These are phyloP conservation scores for Emericellopsis terricola DNA, from an alignment of 495 filamentous ascomycete genomes.

Conservation along the genomic window DNA sequence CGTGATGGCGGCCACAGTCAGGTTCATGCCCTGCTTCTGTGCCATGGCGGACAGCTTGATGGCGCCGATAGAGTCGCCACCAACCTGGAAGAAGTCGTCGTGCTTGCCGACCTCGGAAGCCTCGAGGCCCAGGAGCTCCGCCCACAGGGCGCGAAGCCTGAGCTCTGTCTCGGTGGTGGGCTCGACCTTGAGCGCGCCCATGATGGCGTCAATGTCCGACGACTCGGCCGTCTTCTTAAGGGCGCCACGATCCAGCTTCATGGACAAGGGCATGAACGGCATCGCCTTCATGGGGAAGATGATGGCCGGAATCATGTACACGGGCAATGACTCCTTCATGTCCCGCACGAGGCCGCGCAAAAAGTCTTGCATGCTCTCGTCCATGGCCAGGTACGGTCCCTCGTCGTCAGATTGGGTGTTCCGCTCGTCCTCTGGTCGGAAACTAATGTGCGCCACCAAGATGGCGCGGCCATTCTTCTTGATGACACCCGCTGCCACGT, in stretches of 20 bases:
- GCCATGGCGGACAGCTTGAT: too few relatives aligned
- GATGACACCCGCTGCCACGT: constrained; percentile 5
- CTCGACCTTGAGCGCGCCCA: constrained; percentile 2
- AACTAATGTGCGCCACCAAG: constrained; percentile 12
- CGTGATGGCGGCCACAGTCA: too few relatives aligned
- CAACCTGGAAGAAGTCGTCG: constrained; percentile 20
- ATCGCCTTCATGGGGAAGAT: neutral
- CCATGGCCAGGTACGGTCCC: neutral
- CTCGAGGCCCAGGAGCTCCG: constrained; percentile 17
- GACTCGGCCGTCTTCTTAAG: neutral
- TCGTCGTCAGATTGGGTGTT: neutral
- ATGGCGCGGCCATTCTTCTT: constrained; percentile 4
- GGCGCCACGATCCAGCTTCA: neutral
- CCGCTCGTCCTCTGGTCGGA: constrained; percentile 4
- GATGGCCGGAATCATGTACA: constrained; percentile 34
- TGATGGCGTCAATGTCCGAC: constrained; percentile 13
- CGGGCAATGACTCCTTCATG: constrained; percentile 71
- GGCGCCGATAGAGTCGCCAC: too few relatives aligned
- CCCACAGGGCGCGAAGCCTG: constrained; percentile 9
- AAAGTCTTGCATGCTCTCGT: constrained; percentile 11
- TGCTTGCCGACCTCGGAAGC: constrained; percentile 22
- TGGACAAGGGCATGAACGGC: neutral
- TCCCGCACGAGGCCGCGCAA: constrained; percentile 79
- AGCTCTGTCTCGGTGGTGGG: constrained; percentile 2
- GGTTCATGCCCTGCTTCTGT: too few relatives aligned